Base-by-base conservation (phyloP, 306 rosid genomes). In the Leucaena leucocephala region DNA sequence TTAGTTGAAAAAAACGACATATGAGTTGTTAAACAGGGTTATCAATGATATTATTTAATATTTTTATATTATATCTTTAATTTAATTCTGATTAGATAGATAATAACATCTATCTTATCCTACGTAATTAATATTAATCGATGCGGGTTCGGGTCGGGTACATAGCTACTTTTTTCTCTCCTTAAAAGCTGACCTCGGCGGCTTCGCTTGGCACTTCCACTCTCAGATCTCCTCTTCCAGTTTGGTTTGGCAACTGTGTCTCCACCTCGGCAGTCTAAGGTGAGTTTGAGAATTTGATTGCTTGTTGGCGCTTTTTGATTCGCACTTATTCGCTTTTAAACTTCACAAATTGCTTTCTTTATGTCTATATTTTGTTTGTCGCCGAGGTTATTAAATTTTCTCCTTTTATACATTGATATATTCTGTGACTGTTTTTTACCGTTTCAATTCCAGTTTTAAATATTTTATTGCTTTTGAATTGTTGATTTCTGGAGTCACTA, bases 91-190 rank as follows among this genome's bases (percentile, higher is more conserved):
- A 27, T 27, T 27, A 27, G 27, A 27, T 27, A 27, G 27, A 27
- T 27, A 27, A 27, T 27, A 27, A 27, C 27, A 27, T 27, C 27
- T 27, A 27, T 27, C 27, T 27, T 27, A 27, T 27, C 27, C 27
- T 27, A 27, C 1, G 27, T 27, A 27, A 27, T 27, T 27, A 27
- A 27, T 27, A 27, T 27, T 27, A 27, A 27, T 27, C 27, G 0
- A 21, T 43, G 36, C 34, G 73, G 19, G 39, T 68, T 68, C 55
- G 73, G 73, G 22, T 3, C 73, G 55, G 73, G 38, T 68, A n/a
- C n/a, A n/a, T n/a, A n/a, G 54, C 14, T 19, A 15, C n/a, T 0
- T 68, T 68, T 43, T 0, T 58, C 64, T 68, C 73, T 43, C 38
- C 55, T 27, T 68, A 43, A 68, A 68, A 22, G 36, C 55, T 11